Base-by-base conservation (phyloP, 169 alveolate species). In the Perkinsus chesapeaki region DNA sequence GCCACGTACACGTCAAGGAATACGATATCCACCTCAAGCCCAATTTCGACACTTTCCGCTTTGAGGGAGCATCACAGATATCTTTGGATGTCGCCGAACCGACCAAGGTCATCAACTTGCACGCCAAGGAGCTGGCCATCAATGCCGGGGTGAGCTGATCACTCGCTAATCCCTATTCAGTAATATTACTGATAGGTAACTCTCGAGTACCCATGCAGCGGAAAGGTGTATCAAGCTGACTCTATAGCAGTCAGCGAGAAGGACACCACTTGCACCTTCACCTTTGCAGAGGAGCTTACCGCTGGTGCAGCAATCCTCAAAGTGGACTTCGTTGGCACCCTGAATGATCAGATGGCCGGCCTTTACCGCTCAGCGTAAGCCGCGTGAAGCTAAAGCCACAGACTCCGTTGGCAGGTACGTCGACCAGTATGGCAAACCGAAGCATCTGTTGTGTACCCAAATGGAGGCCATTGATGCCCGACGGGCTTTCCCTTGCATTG, bases 381-480 rank as follows among this genome's bases (percentile, higher is more conserved):
- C 5, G 60, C 23, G 60, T 43, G 60, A 43, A 43, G 60, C 5
- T 43, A 16, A 43, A 43, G 23, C 60, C 16, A 9, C 60, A 43
- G 16, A 9, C 16, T 60, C 82, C 31, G 7, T 60, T 60, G 82
- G 23, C 31, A 93, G 72, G 19, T 93, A 93, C 47, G 93, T 93
- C 23, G 94, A 93, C 60, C 39, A 48, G 31, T 60, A 36, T 16
- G 94, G 94, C 39, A 39, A 10, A 27, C 10, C 38, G 48, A 16
- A 39, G 91, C 91, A 39, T 16, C 43, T 92, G 1, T 72, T 31
- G 39, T 34, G 73, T 27, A 91, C 93, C 39, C 93, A 92, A 48
- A 48, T 92, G 37, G 93, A 92, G 27, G 95, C 95, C 39, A 93
- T 92, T 82, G 95, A 93, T 39, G 95, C 95, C 0, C 93, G 95